These are phyloP conservation scores for Cytospora leucostoma DNA, from an alignment of 2,329 filamentous ascomycete species.

Conservation along the genomic window DNA sequence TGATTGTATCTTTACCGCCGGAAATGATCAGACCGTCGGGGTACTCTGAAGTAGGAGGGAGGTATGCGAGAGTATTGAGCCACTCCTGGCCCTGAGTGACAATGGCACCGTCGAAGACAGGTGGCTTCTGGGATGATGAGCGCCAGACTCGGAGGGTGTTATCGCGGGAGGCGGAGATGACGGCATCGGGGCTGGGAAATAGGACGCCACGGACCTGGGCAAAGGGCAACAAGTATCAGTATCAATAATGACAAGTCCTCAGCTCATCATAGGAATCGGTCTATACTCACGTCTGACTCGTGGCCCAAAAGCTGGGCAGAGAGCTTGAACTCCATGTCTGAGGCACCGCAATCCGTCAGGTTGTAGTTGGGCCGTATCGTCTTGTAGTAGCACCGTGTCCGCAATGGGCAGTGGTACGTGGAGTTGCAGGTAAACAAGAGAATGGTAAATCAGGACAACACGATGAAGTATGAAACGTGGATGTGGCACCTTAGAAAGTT, in stretches of 20 bases:
- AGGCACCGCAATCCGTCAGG: constrained; percentile 11
- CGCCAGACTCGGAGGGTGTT: constrained; percentile 88
- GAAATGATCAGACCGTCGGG: constrained; percentile 83
- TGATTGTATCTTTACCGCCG: constrained; percentile 87
- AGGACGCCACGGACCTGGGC: constrained; percentile 79
- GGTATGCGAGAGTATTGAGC: constrained; percentile 80
- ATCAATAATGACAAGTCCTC: constrained; percentile 5
- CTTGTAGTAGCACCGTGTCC: background rate
- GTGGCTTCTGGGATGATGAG: constrained; percentile 58
- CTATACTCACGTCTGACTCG: constrained; percentile 78
- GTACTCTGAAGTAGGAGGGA: constrained; percentile 67
- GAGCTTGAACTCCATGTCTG: constrained; percentile 73
- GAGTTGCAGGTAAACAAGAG: background rate
- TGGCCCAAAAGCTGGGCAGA: constrained; percentile 88
- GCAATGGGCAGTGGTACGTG: too few species aligned
- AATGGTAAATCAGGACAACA: background rate
- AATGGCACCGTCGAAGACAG: constrained; percentile 75
- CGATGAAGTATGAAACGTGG: background rate
- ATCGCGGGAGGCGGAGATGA: constrained; percentile 89
- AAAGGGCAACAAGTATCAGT: constrained; percentile 17
- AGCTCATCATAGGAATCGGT: background rate
- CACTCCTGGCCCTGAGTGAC: constrained; percentile 80
- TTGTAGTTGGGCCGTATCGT: background rate
- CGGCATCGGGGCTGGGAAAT: constrained; percentile 70
- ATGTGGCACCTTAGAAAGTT: background rate